These are phyloP conservation scores for Telfairia occidentalis DNA, from an alignment of 331 rosid species.

Conservation along the genomic window DNA sequence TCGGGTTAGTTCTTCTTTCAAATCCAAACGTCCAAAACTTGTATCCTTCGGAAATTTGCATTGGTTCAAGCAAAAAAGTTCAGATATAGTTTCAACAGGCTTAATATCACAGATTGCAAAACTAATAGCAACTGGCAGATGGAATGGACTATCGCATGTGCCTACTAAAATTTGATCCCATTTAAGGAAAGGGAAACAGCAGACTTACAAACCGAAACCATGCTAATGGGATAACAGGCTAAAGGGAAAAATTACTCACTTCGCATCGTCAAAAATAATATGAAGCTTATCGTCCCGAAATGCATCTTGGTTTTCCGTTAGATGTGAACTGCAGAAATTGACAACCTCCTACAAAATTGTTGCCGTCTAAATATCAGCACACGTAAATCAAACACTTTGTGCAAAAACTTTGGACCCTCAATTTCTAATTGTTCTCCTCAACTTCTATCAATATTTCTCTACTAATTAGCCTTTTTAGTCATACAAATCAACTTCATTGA, in stretches of 20 bases:
- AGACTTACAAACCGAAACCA: too few species aligned
- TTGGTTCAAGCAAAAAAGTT: not conserved
- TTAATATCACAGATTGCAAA: not conserved
- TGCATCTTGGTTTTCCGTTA: slow-evolving; percentile 20
- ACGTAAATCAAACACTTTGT: not conserved
- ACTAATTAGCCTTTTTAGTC: not conserved
- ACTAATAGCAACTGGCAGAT: not conserved
- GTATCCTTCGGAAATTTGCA: not conserved
- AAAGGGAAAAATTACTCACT: slow-evolving; percentile 9
- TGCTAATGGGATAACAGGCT: not conserved
- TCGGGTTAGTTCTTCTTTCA: not conserved
- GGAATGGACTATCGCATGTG: not conserved
- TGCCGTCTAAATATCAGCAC: not conserved
- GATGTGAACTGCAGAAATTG: slow-evolving; percentile 14
- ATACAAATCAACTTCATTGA: not conserved
- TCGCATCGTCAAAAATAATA: slow-evolving; percentile 18
- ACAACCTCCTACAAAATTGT: slow-evolving; percentile 16
- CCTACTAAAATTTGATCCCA: not conserved
- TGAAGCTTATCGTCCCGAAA: slow-evolving; percentile 17
- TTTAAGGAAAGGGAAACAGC: too few species aligned
- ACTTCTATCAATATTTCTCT: not conserved
- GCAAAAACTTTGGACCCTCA: not conserved
- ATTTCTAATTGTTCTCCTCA: not conserved
- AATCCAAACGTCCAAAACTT: not conserved
- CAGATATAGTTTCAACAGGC: not conserved